phyloP scores from a whole-genome alignment of 2,329 filamentous ascomycete species.

The Capronia americana region DNA sequence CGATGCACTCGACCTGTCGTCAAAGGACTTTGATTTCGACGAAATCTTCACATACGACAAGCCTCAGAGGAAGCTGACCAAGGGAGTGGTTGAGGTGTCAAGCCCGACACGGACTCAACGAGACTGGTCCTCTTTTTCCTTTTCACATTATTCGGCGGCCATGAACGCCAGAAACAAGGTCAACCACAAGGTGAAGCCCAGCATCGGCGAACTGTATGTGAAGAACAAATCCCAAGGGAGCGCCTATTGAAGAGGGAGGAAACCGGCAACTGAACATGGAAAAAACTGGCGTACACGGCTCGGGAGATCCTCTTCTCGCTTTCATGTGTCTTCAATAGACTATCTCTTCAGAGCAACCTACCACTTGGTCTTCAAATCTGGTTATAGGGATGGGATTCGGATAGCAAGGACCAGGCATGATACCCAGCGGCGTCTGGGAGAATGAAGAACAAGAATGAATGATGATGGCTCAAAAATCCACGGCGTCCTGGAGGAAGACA shows the following conservation, averaged over 20 bases:
- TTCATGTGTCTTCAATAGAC: neutral
- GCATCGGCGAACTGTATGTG: slow-evolving; percentile 34
- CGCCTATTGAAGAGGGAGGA: slow-evolving; percentile 3
- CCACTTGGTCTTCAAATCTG: neutral
- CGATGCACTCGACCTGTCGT: slow-evolving; percentile 39
- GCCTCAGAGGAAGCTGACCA: slow-evolving; percentile 37
- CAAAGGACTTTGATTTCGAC: slow-evolving; percentile 41
- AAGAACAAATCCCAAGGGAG: slow-evolving; percentile 30
- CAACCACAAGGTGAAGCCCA: slow-evolving; percentile 28
- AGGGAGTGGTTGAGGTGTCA: slow-evolving; percentile 38
- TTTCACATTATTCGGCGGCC: slow-evolving; percentile 36
- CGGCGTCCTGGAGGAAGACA: slow-evolving; percentile 13
- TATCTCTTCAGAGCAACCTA: neutral
- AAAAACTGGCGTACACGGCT: neutral
- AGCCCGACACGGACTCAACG: slow-evolving; percentile 33
- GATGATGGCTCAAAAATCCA: neutral
- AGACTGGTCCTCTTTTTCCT: slow-evolving; percentile 40
- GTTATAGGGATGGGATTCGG: neutral
- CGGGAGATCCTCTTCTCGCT: neutral
- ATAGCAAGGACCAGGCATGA: neutral
- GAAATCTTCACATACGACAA: slow-evolving; percentile 42
- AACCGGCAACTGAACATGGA: slow-evolving; percentile 7
- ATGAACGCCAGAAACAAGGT: slow-evolving; percentile 32
- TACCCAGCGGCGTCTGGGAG: slow-evolving; percentile 6
- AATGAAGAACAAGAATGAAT: slow-evolving; percentile 8